Percentiles rank a stretch among this genome's conserved stretches.
These are phyloP conservation scores for Tetrapisispora taiwanensis DNA, from an alignment of 805 yeast species.

Conservation along the genomic window DNA sequence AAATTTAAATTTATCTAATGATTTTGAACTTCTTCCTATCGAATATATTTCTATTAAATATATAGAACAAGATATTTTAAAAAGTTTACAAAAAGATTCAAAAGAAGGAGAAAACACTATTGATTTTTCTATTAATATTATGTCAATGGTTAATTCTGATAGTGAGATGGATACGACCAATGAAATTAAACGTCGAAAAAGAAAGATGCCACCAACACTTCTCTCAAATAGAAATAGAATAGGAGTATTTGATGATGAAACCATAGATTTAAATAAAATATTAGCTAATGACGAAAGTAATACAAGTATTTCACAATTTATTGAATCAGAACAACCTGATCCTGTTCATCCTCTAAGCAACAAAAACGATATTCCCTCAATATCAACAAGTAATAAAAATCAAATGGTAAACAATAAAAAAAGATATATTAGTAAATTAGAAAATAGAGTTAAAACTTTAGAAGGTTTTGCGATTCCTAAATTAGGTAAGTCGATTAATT, in stretches of 20 bases:
- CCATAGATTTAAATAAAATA: slow-evolving; percentile 52
- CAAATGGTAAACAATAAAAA: not conserved
- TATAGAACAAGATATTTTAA: not conserved
- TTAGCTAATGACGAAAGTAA: slow-evolving; percentile 24
- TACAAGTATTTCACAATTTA: not conserved
- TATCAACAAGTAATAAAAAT: not conserved
- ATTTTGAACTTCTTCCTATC: slow-evolving; percentile 7
- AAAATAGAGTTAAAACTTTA: slow-evolving; percentile 3
- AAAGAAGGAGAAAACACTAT: not conserved
- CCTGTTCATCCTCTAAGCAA: not conserved
- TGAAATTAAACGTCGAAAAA: not conserved
- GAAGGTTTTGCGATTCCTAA: slow-evolving; percentile 2
- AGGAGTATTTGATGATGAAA: slow-evolving; percentile 30
- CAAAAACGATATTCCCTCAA: not conserved
- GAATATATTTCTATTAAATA: not conserved
- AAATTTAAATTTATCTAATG: slow-evolving; percentile 1
- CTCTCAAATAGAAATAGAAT: slow-evolving; percentile 12
- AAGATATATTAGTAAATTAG: not conserved
- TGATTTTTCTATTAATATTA: slow-evolving; percentile 7
- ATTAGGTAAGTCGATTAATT: not conserved
- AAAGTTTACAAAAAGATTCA: not conserved
- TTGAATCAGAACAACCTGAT: not conserved
- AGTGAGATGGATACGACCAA: slow-evolving; percentile 5
- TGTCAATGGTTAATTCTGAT: slow-evolving; percentile 6
- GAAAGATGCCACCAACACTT: slow-evolving; percentile 12